phyloP scores from a whole-genome alignment of 1,139 yeast genomes.

The Kodamaea ohmeri region DNA sequence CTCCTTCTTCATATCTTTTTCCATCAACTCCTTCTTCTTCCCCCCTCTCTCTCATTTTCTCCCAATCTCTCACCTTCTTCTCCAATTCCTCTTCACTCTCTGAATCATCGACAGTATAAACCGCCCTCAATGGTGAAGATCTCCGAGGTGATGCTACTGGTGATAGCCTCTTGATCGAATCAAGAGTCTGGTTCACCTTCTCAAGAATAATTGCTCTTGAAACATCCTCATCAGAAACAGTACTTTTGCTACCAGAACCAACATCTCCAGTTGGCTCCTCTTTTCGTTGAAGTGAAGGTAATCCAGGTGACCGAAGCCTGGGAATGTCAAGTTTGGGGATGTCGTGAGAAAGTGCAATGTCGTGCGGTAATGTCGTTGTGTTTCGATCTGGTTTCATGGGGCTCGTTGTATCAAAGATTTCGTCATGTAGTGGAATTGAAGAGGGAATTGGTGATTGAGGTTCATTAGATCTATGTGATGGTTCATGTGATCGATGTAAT shows the following conservation, averaged over 20 bases:
- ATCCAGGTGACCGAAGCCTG: no score
- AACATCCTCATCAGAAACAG: constrained; percentile 10
- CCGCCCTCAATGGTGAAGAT: constrained; percentile 9
- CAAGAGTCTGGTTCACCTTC: constrained; percentile 18
- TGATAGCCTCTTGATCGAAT: constrained; percentile 15
- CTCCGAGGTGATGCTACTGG: constrained; percentile 6
- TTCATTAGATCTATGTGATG: no score
- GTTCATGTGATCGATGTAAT: no score
- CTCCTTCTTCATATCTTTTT: background rate
- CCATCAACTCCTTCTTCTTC: background rate
- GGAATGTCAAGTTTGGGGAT: no score
- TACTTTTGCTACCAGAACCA: no score
- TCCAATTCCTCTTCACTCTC: constrained; percentile 15
- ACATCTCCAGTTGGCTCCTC: background rate
- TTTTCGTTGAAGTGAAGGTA: background rate
- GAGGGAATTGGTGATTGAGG: no score
- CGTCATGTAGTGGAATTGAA: no score
- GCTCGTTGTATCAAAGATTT: no score
- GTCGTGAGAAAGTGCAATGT: no score
- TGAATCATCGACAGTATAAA: constrained; percentile 8
- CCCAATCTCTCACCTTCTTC: constrained; percentile 9
- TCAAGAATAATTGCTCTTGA: constrained; percentile 18
- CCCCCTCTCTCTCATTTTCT: background rate
- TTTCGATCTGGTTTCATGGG: no score
- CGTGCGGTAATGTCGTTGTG: no score